A percentile compares a stretch with the other conserved stretches of the same genome.
These are phyloP conservation scores for Ormosia emarginata DNA, from an alignment of 306 rosid genomes.

Conservation along the genomic window DNA sequence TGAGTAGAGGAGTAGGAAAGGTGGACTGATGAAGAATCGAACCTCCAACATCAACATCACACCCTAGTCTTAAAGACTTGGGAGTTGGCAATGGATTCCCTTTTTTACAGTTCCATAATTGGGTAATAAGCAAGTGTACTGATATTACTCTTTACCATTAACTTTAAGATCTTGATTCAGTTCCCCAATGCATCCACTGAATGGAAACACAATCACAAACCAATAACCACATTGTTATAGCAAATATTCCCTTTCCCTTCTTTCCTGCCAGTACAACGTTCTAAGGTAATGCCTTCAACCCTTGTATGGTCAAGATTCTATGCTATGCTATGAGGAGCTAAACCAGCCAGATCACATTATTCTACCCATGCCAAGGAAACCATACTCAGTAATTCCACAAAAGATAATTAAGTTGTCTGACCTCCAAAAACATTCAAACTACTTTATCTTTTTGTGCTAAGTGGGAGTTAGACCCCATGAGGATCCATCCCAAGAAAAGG, in stretches of 20 bases:
- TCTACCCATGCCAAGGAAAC: neutral
- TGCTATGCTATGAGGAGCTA: neutral
- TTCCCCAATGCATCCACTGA: neutral
- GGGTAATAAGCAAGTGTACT: neutral
- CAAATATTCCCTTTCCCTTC: neutral
- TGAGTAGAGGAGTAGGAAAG: too few relatives aligned
- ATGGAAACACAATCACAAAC: neutral
- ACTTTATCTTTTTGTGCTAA: neutral
- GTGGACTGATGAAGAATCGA: too few relatives aligned
- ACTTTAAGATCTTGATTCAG: neutral
- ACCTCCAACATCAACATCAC: too few relatives aligned
- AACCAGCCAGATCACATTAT: neutral
- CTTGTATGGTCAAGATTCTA: neutral
- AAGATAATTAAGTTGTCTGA: neutral
- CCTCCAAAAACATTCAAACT: neutral
- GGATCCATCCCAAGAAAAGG: constrained; percentile 5
- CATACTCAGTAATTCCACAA: neutral
- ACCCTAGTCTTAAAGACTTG: too few relatives aligned
- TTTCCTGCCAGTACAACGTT: neutral
- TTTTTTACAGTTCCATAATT: neutral
- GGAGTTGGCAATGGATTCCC: neutral
- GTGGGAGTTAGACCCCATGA: neutral
- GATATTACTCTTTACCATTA: neutral
- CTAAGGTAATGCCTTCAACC: neutral
- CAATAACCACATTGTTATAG: neutral